A percentile compares a stretch with the other conserved stretches of the same genome.
Evolutionary conservation across 179 eudicot species (phyloP).

Genomic region (Beta lomatogona): DNA sequence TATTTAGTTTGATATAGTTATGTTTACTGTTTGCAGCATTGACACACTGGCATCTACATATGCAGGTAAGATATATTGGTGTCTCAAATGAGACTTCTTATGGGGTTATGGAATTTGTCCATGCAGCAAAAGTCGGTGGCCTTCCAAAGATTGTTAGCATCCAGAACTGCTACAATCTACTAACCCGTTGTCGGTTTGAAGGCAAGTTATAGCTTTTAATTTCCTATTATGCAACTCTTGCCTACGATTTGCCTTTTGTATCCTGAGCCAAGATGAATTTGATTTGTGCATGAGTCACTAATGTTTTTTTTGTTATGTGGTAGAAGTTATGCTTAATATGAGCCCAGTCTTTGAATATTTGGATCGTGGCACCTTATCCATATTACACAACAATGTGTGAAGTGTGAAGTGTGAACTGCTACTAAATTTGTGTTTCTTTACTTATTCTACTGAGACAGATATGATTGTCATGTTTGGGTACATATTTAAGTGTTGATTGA

Average conservation of each 20-base stretch:
- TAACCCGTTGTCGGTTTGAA: slow-evolving; percentile 80
- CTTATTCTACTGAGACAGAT: background rate
- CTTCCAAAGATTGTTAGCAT: slow-evolving; percentile 94
- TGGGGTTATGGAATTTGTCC: slow-evolving; percentile 98
- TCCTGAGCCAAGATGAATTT: background rate
- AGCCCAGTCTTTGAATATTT: background rate
- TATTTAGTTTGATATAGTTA: background rate
- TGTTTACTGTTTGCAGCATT: background rate
- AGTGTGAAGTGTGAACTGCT: no score
- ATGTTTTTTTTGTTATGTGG: background rate
- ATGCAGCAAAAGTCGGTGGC: slow-evolving; percentile 85
- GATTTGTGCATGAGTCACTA: background rate
- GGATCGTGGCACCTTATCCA: no score
- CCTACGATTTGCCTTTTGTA: background rate
- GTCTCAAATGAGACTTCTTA: slow-evolving; percentile 97
- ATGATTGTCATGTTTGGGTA: background rate
- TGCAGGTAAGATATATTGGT: slow-evolving; percentile 90
- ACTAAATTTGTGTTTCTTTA: background rate
- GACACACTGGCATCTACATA: slow-evolving; percentile 10
- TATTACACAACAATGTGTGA: no score
- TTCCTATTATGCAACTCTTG: slow-evolving; percentile 10
- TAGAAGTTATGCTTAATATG: slow-evolving; percentile 9
- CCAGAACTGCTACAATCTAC: slow-evolving; percentile 84
- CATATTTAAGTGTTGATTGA: background rate
- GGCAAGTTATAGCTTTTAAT: slow-evolving; percentile 41